Evolutionary conservation across 2,329 filamentous ascomycete species (phyloP).

Genomic region (Clonostachys rhizophaga): DNA sequence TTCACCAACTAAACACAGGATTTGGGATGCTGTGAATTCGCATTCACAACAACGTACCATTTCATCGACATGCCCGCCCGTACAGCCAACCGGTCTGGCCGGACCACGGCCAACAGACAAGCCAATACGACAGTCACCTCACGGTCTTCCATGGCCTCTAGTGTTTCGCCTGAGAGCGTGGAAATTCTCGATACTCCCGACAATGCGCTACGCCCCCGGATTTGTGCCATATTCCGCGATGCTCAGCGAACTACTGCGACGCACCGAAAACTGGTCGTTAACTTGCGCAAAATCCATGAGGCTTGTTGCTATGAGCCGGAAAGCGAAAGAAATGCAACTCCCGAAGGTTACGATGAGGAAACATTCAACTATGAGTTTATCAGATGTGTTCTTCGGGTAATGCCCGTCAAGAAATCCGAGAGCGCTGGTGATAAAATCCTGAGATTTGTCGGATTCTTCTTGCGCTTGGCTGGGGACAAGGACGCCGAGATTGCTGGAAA

Average conservation of each 20-base stretch:
- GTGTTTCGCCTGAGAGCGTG: slow-evolving; percentile 50
- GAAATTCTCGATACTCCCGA: slow-evolving; percentile 73
- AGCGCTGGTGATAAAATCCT: slow-evolving; percentile 80
- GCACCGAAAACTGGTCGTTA: slow-evolving; percentile 85
- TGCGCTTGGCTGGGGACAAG: slow-evolving; percentile 67
- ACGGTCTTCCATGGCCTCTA: slow-evolving; percentile 39
- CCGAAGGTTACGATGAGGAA: slow-evolving; percentile 72
- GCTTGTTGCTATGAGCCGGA: slow-evolving; percentile 66
- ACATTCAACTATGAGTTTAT: slow-evolving; percentile 86
- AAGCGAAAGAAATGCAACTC: slow-evolving; percentile 42
- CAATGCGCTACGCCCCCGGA: slow-evolving; percentile 66
- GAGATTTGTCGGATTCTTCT: slow-evolving; percentile 81
- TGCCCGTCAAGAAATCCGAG: slow-evolving; percentile 91
- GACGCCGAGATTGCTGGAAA: slow-evolving; percentile 65
- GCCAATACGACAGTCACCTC: slow-evolving; percentile 29
- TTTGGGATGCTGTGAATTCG: no score
- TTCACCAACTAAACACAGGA: not conserved
- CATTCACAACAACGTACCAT: no score
- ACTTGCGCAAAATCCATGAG: slow-evolving; percentile 86
- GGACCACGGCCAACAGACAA: slow-evolving; percentile 33
- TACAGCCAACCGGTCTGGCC: slow-evolving; percentile 39
- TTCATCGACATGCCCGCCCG: slow-evolving; percentile 40
- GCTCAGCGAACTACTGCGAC: slow-evolving; percentile 87
- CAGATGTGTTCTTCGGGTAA: slow-evolving; percentile 74
- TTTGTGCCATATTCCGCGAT: slow-evolving; percentile 70